Conservation (phyloP, 495 filamentous ascomycete genomes). For the Tuber umbilicatum region DNA sequence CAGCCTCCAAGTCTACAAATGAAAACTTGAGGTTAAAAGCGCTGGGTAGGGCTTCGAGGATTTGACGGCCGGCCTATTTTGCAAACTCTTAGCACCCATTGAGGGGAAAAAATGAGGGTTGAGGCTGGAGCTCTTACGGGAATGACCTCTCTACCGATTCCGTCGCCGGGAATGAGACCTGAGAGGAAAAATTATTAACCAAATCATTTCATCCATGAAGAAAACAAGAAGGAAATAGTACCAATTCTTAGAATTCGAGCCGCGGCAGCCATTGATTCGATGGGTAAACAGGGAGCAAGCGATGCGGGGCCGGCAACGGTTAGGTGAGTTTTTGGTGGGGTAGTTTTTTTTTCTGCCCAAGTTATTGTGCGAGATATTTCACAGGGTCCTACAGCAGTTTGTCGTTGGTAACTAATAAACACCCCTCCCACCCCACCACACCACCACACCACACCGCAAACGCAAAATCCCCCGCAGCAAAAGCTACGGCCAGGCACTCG, state of each 20-base stretch:
- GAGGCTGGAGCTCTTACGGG: slow-evolving; percentile 46
- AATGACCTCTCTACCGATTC: slow-evolving; percentile 97
- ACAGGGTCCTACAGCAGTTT: background rate
- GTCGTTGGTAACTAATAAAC: background rate
- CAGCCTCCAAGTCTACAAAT: slow-evolving; percentile 85
- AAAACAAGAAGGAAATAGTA: slow-evolving; percentile 35
- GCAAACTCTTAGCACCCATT: slow-evolving; percentile 37
- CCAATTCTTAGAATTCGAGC: slow-evolving; percentile 57
- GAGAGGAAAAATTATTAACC: slow-evolving; percentile 12
- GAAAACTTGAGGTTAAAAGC: slow-evolving; percentile 83
- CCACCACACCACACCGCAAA: background rate
- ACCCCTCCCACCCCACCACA: background rate
- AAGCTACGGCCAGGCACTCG: background rate
- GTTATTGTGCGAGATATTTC: too few relatives aligned
- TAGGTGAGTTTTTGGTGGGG: background rate
- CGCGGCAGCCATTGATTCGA: slow-evolving; percentile 34
- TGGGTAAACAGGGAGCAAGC: background rate
- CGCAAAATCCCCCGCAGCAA: background rate
- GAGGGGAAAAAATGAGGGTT: slow-evolving; percentile 26
- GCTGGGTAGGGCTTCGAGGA: slow-evolving; percentile 81
- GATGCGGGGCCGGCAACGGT: background rate
- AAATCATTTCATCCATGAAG: slow-evolving; percentile 12
- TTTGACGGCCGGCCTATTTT: slow-evolving; percentile 61
- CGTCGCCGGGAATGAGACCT: slow-evolving; percentile 97
- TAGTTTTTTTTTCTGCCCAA: background rate